These are phyloP conservation scores for Auricularia auricula-judae DNA, from an alignment of 768 basidiomycete genomes.

Conservation along the genomic window DNA sequence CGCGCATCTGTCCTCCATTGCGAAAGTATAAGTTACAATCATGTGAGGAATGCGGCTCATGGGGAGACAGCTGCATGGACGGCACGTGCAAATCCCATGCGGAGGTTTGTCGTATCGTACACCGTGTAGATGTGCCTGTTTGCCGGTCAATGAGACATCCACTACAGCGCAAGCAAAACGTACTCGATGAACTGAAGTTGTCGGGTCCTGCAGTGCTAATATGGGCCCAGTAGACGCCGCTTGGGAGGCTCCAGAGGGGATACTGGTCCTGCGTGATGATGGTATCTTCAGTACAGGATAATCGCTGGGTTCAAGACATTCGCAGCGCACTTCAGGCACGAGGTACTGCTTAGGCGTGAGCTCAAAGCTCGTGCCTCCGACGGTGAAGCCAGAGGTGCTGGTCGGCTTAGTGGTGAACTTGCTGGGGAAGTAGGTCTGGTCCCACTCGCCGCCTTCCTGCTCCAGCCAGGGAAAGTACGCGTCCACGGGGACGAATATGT, in stretches of 20 bases:
- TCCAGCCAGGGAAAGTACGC: not conserved
- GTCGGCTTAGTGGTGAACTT: not conserved
- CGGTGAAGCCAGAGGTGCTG: not conserved
- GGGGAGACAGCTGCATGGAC: not conserved
- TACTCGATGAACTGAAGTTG: slow-evolving; percentile 5
- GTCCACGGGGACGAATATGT: not conserved
- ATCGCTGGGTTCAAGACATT: not conserved
- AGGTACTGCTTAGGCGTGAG: slow-evolving; percentile 1
- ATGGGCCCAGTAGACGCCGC: not conserved
- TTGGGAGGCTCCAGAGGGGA: not conserved
- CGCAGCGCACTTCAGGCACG: not conserved
- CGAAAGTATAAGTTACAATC: no score
- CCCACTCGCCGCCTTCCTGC: not conserved
- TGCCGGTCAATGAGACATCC: not conserved
- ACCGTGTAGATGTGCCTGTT: slow-evolving; percentile 3
- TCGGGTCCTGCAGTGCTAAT: not conserved
- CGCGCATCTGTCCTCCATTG: no score
- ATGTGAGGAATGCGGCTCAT: no score
- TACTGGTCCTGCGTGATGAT: not conserved
- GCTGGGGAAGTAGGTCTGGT: not conserved
- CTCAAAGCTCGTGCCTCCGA: slow-evolving; percentile 4
- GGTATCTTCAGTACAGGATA: not conserved
- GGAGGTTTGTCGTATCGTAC: slow-evolving; percentile 3
- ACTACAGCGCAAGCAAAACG: not conserved
- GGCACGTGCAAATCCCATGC: slow-evolving; percentile 1